Evolutionary conservation across 208 protist species (phyloP).

Genomic region (Trypanosoma vivax): DNA sequence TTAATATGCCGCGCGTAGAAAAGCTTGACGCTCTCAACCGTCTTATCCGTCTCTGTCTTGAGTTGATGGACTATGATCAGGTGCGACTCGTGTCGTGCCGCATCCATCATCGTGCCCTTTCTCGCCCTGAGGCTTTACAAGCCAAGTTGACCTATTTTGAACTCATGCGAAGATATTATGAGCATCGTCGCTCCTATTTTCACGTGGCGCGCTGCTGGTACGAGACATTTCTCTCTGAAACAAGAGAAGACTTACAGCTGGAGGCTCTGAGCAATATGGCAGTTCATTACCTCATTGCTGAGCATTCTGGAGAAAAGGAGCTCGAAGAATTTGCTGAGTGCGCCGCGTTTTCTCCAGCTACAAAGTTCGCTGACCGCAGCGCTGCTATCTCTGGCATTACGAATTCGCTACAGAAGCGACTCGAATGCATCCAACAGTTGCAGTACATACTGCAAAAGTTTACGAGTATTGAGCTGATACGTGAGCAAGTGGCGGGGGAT

Average conservation of each 20-base stretch:
- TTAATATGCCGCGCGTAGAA: slow-evolving; percentile 94
- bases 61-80: slow-evolving; percentile 92
- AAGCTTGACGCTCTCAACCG: slow-evolving; percentile 95
- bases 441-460: slow-evolving; percentile 71
- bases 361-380: slow-evolving; percentile 48
- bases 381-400: slow-evolving; percentile 41
- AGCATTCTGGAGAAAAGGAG: slow-evolving; percentile 74
- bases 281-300: slow-evolving; percentile 75
- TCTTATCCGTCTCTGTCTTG: slow-evolving; percentile 92
- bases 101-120: slow-evolving; percentile 84
- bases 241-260: slow-evolving; percentile 61
- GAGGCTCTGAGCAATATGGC: slow-evolving; percentile 69
- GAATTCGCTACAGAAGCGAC: slow-evolving; percentile 45
- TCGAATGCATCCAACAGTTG: slow-evolving; percentile 70
- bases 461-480: slow-evolving; percentile 82
- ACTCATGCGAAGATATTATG: slow-evolving; percentile 87
- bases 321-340: slow-evolving; percentile 77
- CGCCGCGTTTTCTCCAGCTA: slow-evolving; percentile 60
- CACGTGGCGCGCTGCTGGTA: slow-evolving; percentile 92
- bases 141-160: slow-evolving; percentile 82
- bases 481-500: slow-evolving; percentile 50
- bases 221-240: slow-evolving; percentile 88
- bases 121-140: slow-evolving; percentile 50
- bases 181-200: slow-evolving; percentile 82
- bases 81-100: slow-evolving; percentile 92